A percentile compares a stretch with the other conserved stretches of the same genome.
Conservation (phyloP, 352 stramenopile genomes). For the Phytopythium litorale region DNA sequence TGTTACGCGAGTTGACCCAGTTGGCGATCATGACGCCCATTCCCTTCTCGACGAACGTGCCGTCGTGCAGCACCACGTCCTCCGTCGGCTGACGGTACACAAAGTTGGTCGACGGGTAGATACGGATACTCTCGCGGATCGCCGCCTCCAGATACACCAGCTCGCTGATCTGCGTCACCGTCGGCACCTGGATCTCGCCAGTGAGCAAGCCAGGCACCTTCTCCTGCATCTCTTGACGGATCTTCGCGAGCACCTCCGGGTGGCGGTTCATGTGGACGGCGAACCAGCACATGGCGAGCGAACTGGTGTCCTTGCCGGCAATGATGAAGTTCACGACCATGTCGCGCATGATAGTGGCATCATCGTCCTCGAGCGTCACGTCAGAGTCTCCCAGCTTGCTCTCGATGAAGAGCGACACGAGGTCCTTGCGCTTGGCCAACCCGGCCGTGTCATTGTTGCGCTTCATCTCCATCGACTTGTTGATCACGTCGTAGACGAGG, state of each 20-base stretch:
- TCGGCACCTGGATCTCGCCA: constrained; percentile 22
- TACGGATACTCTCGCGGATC: constrained; percentile 57
- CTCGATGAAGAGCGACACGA: constrained; percentile 44
- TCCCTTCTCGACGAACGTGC: constrained; percentile 47
- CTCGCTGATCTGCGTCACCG: constrained; percentile 35
- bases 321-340: constrained; percentile 62
- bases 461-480: constrained; percentile 23
- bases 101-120: constrained; percentile 54
- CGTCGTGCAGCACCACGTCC: constrained; percentile 36
- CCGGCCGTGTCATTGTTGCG: constrained; percentile 15
- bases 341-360: constrained; percentile 18
- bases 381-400: constrained; percentile 13
- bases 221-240: constrained; percentile 39
- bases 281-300: constrained; percentile 62
- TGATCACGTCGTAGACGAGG: constrained; percentile 29
- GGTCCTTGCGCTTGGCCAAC: constrained; percentile 44
- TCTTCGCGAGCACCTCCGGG: constrained; percentile 36
- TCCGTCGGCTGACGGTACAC: constrained; percentile 39
- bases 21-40: constrained; percentile 56
- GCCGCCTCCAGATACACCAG: constrained; percentile 60
- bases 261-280: constrained; percentile 72
- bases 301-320: constrained; percentile 58
- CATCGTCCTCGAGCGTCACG: too few relatives aligned
- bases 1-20: constrained; percentile 36
- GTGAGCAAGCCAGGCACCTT: constrained; percentile 27